These are phyloP conservation scores for Pulveroboletus sp. DNA, from an alignment of 768 basidiomycete genomes.

Conservation along the genomic window DNA sequence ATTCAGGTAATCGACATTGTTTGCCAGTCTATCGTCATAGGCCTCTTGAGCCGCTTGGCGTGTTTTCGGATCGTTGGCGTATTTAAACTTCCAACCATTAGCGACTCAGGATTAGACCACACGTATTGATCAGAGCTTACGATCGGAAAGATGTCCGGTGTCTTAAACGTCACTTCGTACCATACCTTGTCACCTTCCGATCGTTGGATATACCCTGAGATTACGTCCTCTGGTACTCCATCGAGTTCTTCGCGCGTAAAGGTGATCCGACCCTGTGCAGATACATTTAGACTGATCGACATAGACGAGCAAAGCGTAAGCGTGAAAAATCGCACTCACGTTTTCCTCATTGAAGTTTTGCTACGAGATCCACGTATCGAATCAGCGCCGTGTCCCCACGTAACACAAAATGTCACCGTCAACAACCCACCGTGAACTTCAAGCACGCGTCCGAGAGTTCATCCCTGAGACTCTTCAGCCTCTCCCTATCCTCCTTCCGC, in stretches of 20 bases:
- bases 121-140: slow-evolving; percentile 35
- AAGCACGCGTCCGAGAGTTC: slow-evolving; percentile 69
- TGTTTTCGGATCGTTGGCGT: slow-evolving; percentile 64
- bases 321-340: slow-evolving; percentile 33
- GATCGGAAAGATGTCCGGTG: slow-evolving; percentile 75
- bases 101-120: neutral
- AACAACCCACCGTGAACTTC: slow-evolving; percentile 63
- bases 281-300: slow-evolving; percentile 2
- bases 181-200: slow-evolving; percentile 53
- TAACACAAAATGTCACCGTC: neutral
- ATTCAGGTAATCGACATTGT: slow-evolving; percentile 68
- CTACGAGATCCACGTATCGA: slow-evolving; percentile 30
- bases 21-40: slow-evolving; percentile 60
- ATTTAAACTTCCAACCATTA: slow-evolving; percentile 58
- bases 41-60: slow-evolving; percentile 62
- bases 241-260: slow-evolving; percentile 73
- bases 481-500: slow-evolving; percentile 49
- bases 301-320: neutral
- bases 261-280: slow-evolving; percentile 47
- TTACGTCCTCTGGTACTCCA: slow-evolving; percentile 75
- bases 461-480: slow-evolving; percentile 63
- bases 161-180: slow-evolving; percentile 76
- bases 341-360: slow-evolving; percentile 92
- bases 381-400: neutral
- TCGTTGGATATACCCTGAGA: slow-evolving; percentile 71